A percentile compares a stretch with the other conserved stretches of the same genome.
These are phyloP conservation scores for Ceratobasidium theobromae DNA, from an alignment of 1,284 basidiomycete species.

Conservation along the genomic window DNA sequence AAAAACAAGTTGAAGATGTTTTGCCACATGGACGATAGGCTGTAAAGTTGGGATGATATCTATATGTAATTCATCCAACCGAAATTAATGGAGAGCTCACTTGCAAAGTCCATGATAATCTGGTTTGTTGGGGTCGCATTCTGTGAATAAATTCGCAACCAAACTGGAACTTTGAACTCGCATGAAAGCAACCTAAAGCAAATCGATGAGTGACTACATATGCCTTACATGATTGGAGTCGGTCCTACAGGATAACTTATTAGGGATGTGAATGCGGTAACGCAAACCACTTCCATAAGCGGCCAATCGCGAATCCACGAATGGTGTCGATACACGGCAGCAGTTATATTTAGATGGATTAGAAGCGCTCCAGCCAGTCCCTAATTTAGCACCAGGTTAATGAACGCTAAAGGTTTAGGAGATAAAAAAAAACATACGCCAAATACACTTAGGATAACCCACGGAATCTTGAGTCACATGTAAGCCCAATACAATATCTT, in stretches of 20 bases:
- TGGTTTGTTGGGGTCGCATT: slow-evolving; percentile 63
- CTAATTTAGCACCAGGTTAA: slow-evolving; percentile 42
- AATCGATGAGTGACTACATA: background rate
- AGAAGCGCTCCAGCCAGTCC: slow-evolving; percentile 64
- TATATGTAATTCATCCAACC: slow-evolving; percentile 6
- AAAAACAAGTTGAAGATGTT: slow-evolving; percentile 66
- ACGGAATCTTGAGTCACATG: slow-evolving; percentile 55
- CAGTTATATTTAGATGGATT: slow-evolving; percentile 64
- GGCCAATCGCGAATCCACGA: slow-evolving; percentile 62
- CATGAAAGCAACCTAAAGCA: slow-evolving; percentile 53
- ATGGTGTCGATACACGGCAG: slow-evolving; percentile 60
- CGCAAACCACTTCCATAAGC: slow-evolving; percentile 62
- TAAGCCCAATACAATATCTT: background rate
- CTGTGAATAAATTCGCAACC: slow-evolving; percentile 70
- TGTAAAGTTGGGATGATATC: slow-evolving; percentile 38
- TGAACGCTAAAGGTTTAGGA: background rate
- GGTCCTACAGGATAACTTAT: slow-evolving; percentile 66
- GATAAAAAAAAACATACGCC: slow-evolving; percentile 49
- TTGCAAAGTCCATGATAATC: slow-evolving; percentile 76
- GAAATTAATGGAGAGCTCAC: slow-evolving; percentile 47
- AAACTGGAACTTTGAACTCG: slow-evolving; percentile 69
- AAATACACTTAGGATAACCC: slow-evolving; percentile 60
- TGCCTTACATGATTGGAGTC: background rate
- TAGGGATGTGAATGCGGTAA: slow-evolving; percentile 64
- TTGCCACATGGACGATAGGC: slow-evolving; percentile 62